A percentile compares a stretch with the other conserved stretches of the same genome.
phyloP scores from a whole-genome alignment of 306 rosid genomes.

The Acmispon strigosus region DNA sequence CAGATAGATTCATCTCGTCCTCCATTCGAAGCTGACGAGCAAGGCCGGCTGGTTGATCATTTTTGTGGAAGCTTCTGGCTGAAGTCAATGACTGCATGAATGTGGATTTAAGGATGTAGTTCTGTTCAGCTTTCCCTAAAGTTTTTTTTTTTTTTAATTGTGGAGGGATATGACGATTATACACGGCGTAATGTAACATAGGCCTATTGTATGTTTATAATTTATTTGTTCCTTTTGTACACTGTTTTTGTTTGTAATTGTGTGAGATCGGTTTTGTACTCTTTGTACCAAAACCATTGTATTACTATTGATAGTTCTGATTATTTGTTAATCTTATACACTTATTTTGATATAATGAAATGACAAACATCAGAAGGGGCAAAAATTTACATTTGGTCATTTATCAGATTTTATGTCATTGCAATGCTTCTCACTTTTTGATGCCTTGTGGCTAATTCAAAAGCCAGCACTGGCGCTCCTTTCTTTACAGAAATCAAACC shows the following conservation, averaged over 20 bases:
- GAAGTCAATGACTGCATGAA: conserved; percentile 10
- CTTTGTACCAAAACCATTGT: conserved; percentile 4
- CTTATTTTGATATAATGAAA: not conserved
- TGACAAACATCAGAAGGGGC: not conserved
- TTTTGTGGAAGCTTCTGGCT: conserved; percentile 18
- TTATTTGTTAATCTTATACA: not conserved
- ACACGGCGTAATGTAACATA: conserved; percentile 8
- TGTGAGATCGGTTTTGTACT: not conserved
- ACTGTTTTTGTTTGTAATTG: not conserved
- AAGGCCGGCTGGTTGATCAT: conserved; percentile 13
- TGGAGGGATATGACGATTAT: not conserved
- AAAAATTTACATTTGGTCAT: not conserved
- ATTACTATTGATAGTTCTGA: not conserved
- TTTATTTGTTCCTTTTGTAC: not conserved
- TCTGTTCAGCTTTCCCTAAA: conserved; percentile 16
- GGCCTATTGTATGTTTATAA: not conserved
- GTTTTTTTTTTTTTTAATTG: not conserved
- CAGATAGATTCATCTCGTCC: conserved; percentile 4
- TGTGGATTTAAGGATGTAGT: conserved; percentile 13
- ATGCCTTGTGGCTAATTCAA: no score
- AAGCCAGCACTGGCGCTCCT: no score
- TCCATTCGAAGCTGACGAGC: not conserved
- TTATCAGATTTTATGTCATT: not conserved
- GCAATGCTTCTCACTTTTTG: no score
- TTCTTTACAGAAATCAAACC: no score